Percentiles rank a stretch among this genome's conserved stretches.
Evolutionary conservation across 164 flowering plant species (phyloP).

Genomic region (Akebia trifoliata): DNA sequence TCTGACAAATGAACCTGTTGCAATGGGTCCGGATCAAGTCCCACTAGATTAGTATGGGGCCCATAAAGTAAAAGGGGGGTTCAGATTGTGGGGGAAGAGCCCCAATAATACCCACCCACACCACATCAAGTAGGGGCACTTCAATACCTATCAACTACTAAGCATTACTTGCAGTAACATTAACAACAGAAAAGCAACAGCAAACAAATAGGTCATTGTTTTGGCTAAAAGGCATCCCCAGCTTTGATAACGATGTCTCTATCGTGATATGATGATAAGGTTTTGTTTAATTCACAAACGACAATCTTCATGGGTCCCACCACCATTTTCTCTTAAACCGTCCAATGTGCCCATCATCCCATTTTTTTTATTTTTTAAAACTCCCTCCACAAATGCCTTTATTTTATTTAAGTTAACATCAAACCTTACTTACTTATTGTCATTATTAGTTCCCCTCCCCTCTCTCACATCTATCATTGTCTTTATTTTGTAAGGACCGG

Average conservation of each 20-base stretch:
- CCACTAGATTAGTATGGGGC: too few relatives aligned
- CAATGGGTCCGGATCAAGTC: too few relatives aligned
- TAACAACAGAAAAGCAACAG: too few relatives aligned
- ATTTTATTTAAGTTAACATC: neutral
- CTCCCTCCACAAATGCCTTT: too few relatives aligned
- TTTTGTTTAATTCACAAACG: slow-evolving; percentile 12
- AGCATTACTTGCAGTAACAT: too few relatives aligned
- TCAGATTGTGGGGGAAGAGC: too few relatives aligned
- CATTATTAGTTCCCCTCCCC: neutral
- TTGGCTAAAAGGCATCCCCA: neutral
- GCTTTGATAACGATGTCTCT: neutral
- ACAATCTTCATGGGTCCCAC: slow-evolving; percentile 1
- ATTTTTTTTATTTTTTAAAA: neutral
- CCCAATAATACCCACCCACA: too few relatives aligned
- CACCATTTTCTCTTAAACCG: slow-evolving; percentile 7
- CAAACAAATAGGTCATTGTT: too few relatives aligned
- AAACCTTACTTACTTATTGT: neutral
- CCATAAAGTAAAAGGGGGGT: too few relatives aligned
- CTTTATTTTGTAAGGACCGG: neutral
- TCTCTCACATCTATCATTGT: neutral
- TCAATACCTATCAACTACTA: too few relatives aligned
- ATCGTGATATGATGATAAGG: slow-evolving; percentile 4
- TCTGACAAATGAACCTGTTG: too few relatives aligned
- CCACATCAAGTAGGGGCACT: too few relatives aligned
- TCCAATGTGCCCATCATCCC: slow-evolving; percentile 10